Evolutionary conservation across 306 rosid genomes (phyloP).

Genomic region (Quercus aquifolioides): DNA sequence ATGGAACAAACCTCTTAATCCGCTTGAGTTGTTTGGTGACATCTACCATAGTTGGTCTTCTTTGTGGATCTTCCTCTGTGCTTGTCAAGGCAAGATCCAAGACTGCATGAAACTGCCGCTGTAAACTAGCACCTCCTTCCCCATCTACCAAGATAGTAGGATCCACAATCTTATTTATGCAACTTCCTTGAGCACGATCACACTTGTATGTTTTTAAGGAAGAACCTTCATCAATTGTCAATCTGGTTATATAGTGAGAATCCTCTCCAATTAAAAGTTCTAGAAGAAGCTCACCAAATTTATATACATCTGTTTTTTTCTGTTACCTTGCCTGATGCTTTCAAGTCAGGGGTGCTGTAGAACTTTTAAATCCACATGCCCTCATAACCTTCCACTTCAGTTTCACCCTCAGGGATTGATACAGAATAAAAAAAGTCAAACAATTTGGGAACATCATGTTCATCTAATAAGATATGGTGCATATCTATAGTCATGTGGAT

Average conservation of each 20-base stretch:
- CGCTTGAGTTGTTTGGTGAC: too few relatives aligned
- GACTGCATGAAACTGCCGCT: background rate
- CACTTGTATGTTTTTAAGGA: too few relatives aligned
- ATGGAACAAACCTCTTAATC: too few relatives aligned
- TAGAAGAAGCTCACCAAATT: background rate
- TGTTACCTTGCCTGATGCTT: background rate
- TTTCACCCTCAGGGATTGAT: slow-evolving; percentile 12
- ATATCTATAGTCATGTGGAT: background rate
- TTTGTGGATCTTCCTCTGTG: too few relatives aligned
- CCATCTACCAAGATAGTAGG: background rate
- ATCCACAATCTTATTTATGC: background rate
- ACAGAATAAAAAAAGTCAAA: background rate
- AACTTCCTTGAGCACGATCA: background rate
- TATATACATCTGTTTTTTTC: slow-evolving; percentile 7
- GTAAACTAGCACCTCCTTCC: background rate
- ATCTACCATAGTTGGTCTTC: too few relatives aligned
- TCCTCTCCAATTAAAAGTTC: background rate
- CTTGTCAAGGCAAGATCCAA: background rate
- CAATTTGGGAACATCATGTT: background rate
- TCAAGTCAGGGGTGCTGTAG: background rate
- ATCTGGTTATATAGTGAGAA: background rate
- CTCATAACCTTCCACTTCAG: background rate
- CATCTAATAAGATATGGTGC: background rate
- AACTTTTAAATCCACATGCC: background rate
- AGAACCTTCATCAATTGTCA: background rate